phyloP scores from a whole-genome alignment of 2,329 filamentous ascomycete genomes.

The Lecanicillium sp. region DNA sequence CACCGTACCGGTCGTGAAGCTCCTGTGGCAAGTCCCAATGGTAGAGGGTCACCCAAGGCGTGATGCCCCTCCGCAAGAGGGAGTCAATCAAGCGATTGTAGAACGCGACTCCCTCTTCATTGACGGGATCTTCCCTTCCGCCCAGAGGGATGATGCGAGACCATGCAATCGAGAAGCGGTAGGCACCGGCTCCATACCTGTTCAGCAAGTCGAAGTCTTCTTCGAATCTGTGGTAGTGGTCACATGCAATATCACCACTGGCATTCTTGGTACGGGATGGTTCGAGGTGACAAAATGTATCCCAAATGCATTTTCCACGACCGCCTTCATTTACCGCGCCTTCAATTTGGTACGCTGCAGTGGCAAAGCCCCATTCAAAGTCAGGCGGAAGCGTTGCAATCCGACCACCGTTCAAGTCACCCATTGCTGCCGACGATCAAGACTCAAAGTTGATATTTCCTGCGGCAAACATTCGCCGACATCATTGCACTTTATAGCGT shows the following conservation, averaged over 20 bases:
- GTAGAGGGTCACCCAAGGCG: conserved; percentile 56
- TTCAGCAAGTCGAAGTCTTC: conserved; percentile 57
- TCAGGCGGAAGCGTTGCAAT: conserved; percentile 26
- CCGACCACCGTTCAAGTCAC: background rate
- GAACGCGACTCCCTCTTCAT: conserved; percentile 53
- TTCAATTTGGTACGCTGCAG: conserved; percentile 40
- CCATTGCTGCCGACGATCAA: background rate
- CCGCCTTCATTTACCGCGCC: conserved; percentile 35
- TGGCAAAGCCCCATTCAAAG: conserved; percentile 37
- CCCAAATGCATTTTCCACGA: conserved; percentile 38
- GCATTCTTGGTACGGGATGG: conserved; percentile 34
- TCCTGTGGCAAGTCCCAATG: conserved; percentile 52
- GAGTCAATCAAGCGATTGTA: conserved; percentile 57
- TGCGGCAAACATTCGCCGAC: too few species aligned
- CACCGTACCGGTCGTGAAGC: conserved; percentile 32
- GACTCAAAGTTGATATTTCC: background rate
- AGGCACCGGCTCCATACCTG: conserved; percentile 50
- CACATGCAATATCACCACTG: conserved; percentile 42
- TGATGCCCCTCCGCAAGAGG: conserved; percentile 49
- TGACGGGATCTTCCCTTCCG: conserved; percentile 56
- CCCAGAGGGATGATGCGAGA: conserved; percentile 60
- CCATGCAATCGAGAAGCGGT: conserved; percentile 62
- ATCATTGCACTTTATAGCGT: too few species aligned
- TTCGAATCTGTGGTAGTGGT: conserved; percentile 35
- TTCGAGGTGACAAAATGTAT: conserved; percentile 34